Conservation (phyloP, 768 basidiomycete genomes). For the Leccinum imitatum region DNA sequence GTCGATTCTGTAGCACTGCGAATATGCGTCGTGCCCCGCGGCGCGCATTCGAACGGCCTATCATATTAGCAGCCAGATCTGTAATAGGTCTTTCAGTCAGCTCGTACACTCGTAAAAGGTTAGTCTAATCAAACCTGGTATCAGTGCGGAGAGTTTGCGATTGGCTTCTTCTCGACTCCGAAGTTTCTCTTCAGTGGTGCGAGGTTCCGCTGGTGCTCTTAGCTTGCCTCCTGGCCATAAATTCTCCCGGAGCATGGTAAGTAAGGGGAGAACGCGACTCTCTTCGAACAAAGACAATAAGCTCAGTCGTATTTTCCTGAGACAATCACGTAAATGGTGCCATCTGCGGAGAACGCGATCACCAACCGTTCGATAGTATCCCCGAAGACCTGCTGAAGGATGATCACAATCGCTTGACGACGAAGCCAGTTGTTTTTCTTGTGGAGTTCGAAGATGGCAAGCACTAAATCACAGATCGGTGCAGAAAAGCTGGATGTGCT, state of each 20-base stretch:
- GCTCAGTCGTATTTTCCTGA: conserved; percentile 85
- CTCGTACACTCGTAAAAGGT: background rate
- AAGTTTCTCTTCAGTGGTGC: conserved; percentile 78
- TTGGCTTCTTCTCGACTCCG: conserved; percentile 85
- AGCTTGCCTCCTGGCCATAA: conserved; percentile 88
- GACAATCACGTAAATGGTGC: conserved; percentile 4
- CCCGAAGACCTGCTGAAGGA: conserved; percentile 92
- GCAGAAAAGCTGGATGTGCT: conserved; percentile 87
- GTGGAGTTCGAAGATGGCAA: conserved; percentile 93
- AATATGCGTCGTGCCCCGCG: conserved; percentile 92
- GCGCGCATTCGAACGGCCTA: conserved; percentile 93
- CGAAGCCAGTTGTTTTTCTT: conserved; percentile 97
- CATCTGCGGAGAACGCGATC: background rate
- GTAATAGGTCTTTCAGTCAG: conserved; percentile 4
- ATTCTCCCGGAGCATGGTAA: conserved; percentile 66
- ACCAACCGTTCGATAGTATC: conserved; percentile 92
- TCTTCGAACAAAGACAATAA: conserved; percentile 65
- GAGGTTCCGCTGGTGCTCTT: conserved; percentile 55
- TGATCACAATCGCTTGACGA: conserved; percentile 93
- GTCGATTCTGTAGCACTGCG: conserved; percentile 87
- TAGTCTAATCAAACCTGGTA: conserved; percentile 65
- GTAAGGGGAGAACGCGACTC: conserved; percentile 62
- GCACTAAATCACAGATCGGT: conserved; percentile 90
- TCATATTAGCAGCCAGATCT: conserved; percentile 98
- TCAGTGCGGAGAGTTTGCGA: conserved; percentile 82